Percentiles rank a stretch among this genome's conserved stretches.
phyloP scores from a whole-genome alignment of 2,329 filamentous ascomycete species.

The Diplodia intermedia region DNA sequence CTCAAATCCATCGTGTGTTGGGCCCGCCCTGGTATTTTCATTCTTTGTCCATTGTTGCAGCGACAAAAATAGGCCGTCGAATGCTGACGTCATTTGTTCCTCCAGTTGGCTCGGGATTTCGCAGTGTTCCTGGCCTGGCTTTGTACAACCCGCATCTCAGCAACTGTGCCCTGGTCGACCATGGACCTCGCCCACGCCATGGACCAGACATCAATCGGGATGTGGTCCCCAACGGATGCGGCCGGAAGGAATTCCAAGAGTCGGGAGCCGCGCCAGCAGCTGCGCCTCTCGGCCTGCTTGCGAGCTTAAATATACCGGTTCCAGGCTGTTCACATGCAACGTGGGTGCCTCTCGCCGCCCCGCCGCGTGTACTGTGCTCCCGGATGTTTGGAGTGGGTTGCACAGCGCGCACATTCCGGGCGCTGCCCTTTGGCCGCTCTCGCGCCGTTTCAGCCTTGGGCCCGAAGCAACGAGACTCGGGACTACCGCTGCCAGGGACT shows the following conservation, averaged over 20 bases:
- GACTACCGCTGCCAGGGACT: slow-evolving; percentile 1
- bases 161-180: neutral
- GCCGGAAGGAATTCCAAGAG: neutral
- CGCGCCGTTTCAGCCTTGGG: slow-evolving; percentile 19
- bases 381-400: slow-evolving; percentile 18
- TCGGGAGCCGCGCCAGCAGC: too few relatives aligned
- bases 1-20: too few relatives aligned
- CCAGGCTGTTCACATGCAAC: slow-evolving; percentile 3
- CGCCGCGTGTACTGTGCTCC: slow-evolving; percentile 10
- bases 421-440: slow-evolving; percentile 11
- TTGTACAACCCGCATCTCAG: neutral
- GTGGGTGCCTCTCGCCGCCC: slow-evolving; percentile 6
- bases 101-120: too few relatives aligned
- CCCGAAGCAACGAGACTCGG: slow-evolving; percentile 18
- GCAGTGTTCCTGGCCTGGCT: neutral
- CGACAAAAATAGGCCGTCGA: neutral
- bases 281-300: too few relatives aligned
- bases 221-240: neutral
- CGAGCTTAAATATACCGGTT: neutral
- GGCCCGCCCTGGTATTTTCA: neutral
- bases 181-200: neutral
- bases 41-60: slow-evolving; percentile 8
- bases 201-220: neutral
- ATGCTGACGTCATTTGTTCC: slow-evolving; percentile 5
- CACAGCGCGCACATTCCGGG: slow-evolving; percentile 30